Evolutionary conservation across 352 stramenopile species (phyloP).

Genomic region (Plasmopara halstedii): DNA sequence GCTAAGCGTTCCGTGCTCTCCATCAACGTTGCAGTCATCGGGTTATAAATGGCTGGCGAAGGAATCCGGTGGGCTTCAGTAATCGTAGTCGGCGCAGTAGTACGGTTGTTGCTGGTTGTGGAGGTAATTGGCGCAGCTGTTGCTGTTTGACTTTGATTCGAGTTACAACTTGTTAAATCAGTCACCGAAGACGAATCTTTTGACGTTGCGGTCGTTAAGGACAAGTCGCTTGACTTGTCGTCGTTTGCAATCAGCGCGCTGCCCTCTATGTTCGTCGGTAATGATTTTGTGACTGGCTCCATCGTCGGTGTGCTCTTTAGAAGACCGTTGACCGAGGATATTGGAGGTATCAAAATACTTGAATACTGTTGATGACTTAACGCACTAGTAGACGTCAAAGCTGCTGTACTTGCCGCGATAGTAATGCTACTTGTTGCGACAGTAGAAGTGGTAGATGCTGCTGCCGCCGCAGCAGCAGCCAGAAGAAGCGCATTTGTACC

Average conservation of each 20-base stretch:
- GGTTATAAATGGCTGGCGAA: slow-evolving; percentile 14
- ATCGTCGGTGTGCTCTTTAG: slow-evolving; percentile 14
- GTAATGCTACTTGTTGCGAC: slow-evolving; percentile 5
- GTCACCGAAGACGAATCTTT: background rate
- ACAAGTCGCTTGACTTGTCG: background rate
- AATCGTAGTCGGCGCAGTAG: slow-evolving; percentile 1
- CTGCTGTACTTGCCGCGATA: slow-evolving; percentile 2
- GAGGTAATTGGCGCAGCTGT: background rate
- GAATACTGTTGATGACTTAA: slow-evolving; percentile 48
- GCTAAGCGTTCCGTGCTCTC: slow-evolving; percentile 49
- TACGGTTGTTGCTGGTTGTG: background rate
- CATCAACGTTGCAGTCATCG: slow-evolving; percentile 24
- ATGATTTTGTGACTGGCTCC: slow-evolving; percentile 2
- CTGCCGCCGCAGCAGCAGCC: slow-evolving; percentile 9
- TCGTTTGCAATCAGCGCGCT: slow-evolving; percentile 4
- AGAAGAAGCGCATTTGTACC: slow-evolving; percentile 17
- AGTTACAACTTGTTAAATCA: background rate
- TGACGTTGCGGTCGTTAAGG: slow-evolving; percentile 2
- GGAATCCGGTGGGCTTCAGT: slow-evolving; percentile 6
- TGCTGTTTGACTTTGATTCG: slow-evolving; percentile 4
- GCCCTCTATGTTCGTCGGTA: background rate
- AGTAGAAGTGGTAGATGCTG: slow-evolving; percentile 3
- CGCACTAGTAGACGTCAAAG: slow-evolving; percentile 26
- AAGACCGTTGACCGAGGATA: slow-evolving; percentile 4
- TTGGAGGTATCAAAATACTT: slow-evolving; percentile 45